Conservation (phyloP, 2,329 filamentous ascomycete genomes). For the Aschersonia sp. region DNA sequence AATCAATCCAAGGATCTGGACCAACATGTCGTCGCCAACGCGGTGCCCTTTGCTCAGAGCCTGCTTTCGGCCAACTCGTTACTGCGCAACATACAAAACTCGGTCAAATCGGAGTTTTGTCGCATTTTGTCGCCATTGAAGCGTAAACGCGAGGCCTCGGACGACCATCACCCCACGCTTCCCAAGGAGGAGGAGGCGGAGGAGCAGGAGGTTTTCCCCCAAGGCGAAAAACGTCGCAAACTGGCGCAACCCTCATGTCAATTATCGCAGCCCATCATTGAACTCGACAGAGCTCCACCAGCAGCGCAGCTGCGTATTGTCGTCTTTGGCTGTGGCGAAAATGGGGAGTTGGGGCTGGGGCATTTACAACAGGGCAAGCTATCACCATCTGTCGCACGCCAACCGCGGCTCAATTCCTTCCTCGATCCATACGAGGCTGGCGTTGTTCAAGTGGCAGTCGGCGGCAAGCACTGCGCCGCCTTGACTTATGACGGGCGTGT, state of each 20-base stretch:
- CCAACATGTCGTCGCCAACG: too few species aligned
- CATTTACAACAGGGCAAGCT: neutral
- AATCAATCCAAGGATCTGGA: neutral
- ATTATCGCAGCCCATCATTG: neutral
- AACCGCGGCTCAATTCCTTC: conserved; percentile 30
- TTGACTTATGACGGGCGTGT: conserved; percentile 49
- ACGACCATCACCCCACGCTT: neutral
- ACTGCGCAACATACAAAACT: neutral
- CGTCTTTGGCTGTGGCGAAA: conserved; percentile 6
- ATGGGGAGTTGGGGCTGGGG: conserved; percentile 8
- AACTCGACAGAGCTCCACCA: conserved; percentile 1
- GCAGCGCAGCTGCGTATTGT: conserved; percentile 2
- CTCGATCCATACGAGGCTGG: conserved; percentile 29
- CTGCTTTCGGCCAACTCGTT: neutral
- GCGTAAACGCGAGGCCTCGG: neutral
- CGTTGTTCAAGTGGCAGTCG: conserved; percentile 46
- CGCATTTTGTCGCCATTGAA: neutral
- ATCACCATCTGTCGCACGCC: conserved; percentile 1
- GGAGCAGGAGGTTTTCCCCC: neutral
- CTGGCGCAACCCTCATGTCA: neutral
- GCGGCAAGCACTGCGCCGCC: conserved; percentile 49
- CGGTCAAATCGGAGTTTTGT: neutral
- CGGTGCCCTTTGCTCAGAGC: neutral
- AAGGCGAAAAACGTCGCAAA: neutral
- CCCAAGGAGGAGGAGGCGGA: neutral